Evolutionary conservation across 148 eudicot genomes (phyloP), one percentile per base, ranked within the genome.

Genomic region (Rheum nobile): DNA sequence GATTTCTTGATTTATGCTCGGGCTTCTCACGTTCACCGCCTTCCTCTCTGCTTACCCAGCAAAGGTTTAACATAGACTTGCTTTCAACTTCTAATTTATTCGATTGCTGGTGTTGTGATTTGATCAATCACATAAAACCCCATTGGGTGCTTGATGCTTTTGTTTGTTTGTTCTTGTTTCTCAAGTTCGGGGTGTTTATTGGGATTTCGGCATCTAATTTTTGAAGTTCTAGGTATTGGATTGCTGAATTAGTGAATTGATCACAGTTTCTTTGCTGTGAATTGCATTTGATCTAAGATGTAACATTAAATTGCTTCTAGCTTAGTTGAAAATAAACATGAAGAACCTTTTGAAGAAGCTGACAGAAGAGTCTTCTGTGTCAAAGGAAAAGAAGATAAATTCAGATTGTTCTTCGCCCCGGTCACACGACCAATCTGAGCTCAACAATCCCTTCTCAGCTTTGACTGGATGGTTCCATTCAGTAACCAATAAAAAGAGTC

Each of bases 291-390:
- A 46, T 77, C 80, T 84, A 82, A 80, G 86, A 85, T 88, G 74
- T 88, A 86, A 87, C 87, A 83, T 77, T 80, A n/a, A 72, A 41
- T 29, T 63, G 68, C 28, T 22, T 69, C 52, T 54, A 28, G 76
- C 41, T 75, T 70, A 14, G 39, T 61, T 59, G 52, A 4, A 1
- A 46, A 46, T 46, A 13, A 86, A 39, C 61, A 93, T 93, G 98
- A 93, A 91, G 87, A 93, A 85, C 74, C 79, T 93, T 48, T 77
- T 93, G 41, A 93, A 89, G 86, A 93, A 93, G 84, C 91, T 46
- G 19, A 46, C 34, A 65, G 87, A 86, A 80, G 92, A 88, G 38
- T 86, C 97, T 38, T 82, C 81, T 76, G 83, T 92, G 76, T 81
- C 90, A 34, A 87, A 77, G 74, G 79, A 71, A 65, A 83, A 41